Conservation (phyloP, 2,329 filamentous ascomycete species). For the Remersonia thermophila region DNA sequence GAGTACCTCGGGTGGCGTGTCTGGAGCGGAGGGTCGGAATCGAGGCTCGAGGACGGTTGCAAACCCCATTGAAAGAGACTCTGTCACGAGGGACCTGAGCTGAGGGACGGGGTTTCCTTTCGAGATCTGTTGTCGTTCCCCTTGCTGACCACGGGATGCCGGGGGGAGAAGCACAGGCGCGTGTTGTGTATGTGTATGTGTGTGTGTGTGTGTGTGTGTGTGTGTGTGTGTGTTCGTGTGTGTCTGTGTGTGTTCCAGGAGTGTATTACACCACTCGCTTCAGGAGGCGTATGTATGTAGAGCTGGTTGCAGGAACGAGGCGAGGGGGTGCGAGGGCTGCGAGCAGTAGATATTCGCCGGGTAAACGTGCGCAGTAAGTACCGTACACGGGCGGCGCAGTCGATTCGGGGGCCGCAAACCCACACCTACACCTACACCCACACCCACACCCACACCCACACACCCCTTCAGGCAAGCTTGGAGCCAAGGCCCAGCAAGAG, state of each 20-base stretch:
- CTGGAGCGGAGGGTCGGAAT: constrained; percentile 37
- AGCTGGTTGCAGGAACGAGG: constrained; percentile 4
- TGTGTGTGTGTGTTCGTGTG: too few relatives aligned
- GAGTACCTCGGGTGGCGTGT: constrained; percentile 42
- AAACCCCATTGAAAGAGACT: constrained; percentile 42
- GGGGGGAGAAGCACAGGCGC: background rate
- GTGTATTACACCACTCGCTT: background rate
- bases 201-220: background rate
- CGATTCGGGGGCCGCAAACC: too few relatives aligned
- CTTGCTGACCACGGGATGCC: constrained; percentile 3
- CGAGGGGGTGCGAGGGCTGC: constrained; percentile 10
- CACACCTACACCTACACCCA: too few relatives aligned
- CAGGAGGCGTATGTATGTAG: constrained; percentile 4
- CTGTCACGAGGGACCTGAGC: constrained; percentile 8
- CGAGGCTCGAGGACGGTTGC: constrained; percentile 37
- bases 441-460: too few relatives aligned
- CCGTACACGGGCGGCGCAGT: constrained; percentile 16
- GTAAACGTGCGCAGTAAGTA: constrained; percentile 14
- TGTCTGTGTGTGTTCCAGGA: too few relatives aligned
- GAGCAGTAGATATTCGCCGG: constrained; percentile 18
- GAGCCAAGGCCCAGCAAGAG: too few relatives aligned
- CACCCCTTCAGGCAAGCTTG: constrained; percentile 13
- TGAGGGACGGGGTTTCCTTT: constrained; percentile 1
- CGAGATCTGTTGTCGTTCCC: constrained; percentile 7
- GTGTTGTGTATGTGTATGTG: constrained; percentile 1